Conservation (phyloP, 2,329 filamentous ascomycete genomes). For the Amesomyces nigricolor region DNA sequence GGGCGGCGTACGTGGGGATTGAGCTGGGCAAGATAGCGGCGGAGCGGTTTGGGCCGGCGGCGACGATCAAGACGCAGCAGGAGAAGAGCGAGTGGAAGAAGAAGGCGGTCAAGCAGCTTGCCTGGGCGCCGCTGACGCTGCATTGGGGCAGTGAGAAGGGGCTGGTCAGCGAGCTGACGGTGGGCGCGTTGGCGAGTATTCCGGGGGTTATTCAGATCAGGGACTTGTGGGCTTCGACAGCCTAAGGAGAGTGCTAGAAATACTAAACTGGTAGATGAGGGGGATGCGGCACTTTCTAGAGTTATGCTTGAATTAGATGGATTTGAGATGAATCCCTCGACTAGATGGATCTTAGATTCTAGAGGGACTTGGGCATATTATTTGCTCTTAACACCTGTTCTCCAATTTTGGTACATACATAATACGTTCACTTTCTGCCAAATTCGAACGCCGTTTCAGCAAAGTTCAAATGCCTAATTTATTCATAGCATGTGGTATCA, state of each 20-base stretch:
- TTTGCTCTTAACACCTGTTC: too few species aligned
- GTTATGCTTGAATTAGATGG: too few species aligned
- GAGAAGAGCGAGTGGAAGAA: constrained; percentile 41
- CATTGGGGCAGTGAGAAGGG: constrained; percentile 75
- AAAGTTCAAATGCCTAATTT: not conserved
- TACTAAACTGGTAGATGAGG: not conserved
- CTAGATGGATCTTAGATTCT: not conserved
- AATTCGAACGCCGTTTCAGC: not conserved
- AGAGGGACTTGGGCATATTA: too few species aligned
- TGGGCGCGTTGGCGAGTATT: constrained; percentile 40
- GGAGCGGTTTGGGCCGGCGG: constrained; percentile 35
- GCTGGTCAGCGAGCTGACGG: constrained; percentile 36
- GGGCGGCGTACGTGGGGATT: constrained; percentile 70
- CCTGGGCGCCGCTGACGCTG: constrained; percentile 27
- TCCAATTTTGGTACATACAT: not conserved
- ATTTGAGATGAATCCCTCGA: too few species aligned
- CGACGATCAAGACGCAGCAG: constrained; percentile 32
- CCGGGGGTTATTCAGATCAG: constrained; percentile 42
- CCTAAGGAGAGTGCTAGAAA: not conserved
- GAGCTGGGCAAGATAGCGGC: constrained; percentile 63
- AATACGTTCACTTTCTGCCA: not conserved
- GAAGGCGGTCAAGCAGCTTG: constrained; percentile 21
- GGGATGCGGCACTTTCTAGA: not conserved
- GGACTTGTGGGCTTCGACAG: constrained; percentile 37
- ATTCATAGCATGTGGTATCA: constrained; percentile 13